Conservation (phyloP, 208 protist genomes). For the Leptomonas pyrrhocoris region DNA sequence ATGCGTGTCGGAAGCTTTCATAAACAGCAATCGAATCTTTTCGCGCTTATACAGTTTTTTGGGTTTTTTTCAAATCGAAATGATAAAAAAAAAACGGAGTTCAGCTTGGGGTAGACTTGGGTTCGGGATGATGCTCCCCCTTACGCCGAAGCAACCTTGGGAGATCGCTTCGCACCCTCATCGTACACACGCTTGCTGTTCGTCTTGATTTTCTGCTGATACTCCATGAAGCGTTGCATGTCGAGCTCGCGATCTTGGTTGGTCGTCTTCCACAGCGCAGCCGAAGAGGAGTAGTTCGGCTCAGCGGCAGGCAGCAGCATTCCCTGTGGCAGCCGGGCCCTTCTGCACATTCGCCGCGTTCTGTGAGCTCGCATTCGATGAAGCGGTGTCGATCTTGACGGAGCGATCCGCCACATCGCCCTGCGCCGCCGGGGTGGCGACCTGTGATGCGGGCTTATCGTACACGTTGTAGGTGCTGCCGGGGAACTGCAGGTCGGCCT, state of each 20-base stretch:
- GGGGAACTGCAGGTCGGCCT: slow-evolving; percentile 67
- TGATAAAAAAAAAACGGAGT: slow-evolving; percentile 26
- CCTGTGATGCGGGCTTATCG: slow-evolving; percentile 15
- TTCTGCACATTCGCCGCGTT: slow-evolving; percentile 18
- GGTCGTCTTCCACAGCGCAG: slow-evolving; percentile 81
- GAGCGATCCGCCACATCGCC: slow-evolving; percentile 9
- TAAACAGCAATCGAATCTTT: no score
- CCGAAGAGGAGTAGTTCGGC: slow-evolving; percentile 45
- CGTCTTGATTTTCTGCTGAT: slow-evolving; percentile 63
- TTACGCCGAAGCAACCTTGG: slow-evolving; percentile 27
- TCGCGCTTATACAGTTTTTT: no score
- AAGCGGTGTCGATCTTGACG: slow-evolving; percentile 21
- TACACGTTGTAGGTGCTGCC: slow-evolving; percentile 86
- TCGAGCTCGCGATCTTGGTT: slow-evolving; percentile 76
- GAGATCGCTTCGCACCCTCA: slow-evolving; percentile 31
- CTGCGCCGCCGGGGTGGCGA: slow-evolving; percentile 1
- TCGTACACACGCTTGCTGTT: slow-evolving; percentile 73
- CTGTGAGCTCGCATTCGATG: slow-evolving; percentile 32
- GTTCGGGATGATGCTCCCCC: not conserved
- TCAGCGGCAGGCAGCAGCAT: slow-evolving; percentile 14
- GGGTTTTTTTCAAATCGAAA: not conserved
- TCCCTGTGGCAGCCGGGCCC: not conserved
- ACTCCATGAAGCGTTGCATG: slow-evolving; percentile 78
- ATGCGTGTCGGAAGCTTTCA: no score
- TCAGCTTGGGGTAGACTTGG: not conserved